Conservation (phyloP, 2,329 filamentous ascomycete species). For the Colletotrichum tropicicola region DNA sequence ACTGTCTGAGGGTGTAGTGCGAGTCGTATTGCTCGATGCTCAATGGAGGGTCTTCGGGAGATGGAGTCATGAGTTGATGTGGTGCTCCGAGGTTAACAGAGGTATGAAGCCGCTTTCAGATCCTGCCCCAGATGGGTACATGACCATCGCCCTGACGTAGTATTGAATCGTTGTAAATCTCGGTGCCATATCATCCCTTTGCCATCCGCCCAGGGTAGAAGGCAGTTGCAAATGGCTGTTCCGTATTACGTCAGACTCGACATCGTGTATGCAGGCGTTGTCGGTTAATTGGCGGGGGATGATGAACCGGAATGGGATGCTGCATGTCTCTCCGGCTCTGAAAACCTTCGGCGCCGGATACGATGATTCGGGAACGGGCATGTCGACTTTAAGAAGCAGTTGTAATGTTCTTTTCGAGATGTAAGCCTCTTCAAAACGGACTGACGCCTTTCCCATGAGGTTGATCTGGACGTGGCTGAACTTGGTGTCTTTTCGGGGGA, state of each 20-base stretch:
- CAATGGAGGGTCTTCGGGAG: constrained; percentile 59
- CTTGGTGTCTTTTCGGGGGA: constrained; percentile 50
- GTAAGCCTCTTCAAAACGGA: constrained; percentile 59
- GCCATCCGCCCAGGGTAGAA: constrained; percentile 60
- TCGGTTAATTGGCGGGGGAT: constrained; percentile 65
- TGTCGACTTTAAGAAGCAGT: constrained; percentile 63
- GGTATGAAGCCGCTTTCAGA: constrained; percentile 33
- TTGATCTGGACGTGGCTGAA: constrained; percentile 62
- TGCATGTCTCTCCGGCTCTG: constrained; percentile 55
- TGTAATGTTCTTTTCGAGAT: constrained; percentile 56
- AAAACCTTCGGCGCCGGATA: constrained; percentile 58
- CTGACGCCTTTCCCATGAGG: constrained; percentile 59
- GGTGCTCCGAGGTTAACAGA: constrained; percentile 50
- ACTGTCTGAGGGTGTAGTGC: constrained; percentile 57
- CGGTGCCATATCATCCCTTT: constrained; percentile 62
- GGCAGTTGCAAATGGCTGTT: constrained; percentile 62
- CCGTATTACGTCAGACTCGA: constrained; percentile 51
- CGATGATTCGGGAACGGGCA: constrained; percentile 57
- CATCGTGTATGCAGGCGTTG: constrained; percentile 62
- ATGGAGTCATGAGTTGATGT: constrained; percentile 60
- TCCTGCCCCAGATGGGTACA: constrained; percentile 38
- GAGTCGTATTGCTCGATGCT: constrained; percentile 55
- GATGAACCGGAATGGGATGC: constrained; percentile 65
- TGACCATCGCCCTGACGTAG: constrained; percentile 54
- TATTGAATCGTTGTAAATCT: constrained; percentile 64